Evolutionary conservation across 495 filamentous ascomycete genomes (phyloP), one percentile per base, ranked within the genome.

Genomic region (Trypethelium eluteriae): DNA sequence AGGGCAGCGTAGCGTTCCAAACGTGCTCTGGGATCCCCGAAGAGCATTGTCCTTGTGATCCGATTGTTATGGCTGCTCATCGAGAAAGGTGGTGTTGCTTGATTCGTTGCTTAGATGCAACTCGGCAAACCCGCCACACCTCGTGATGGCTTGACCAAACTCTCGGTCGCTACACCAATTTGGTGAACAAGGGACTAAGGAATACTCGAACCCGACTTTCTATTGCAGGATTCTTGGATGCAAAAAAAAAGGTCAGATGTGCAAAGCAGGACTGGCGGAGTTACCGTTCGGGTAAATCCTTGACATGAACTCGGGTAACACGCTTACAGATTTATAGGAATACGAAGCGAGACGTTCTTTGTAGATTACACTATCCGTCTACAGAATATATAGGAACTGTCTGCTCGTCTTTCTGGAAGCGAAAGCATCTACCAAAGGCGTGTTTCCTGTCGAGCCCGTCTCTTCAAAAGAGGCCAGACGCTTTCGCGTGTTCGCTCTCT

Each of bases 321-420:
- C 25, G 25, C 25, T 25, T 25, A 25, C 25, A 25, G 25, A 25
- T 25, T 25, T 25, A 25, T 25, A 25, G 25, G 25, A 25, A 25
- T 46, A 16, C 41, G 41, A 9, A n/a, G 12, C n/a, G 5, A 53
- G n/a, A 53, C 49, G 18, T 16, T 53, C 18, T 53, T 5, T 53
- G 49, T 18, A 16, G 11, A 14, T 53, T 53, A 5, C 18, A 5
- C 10, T 59, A 2, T 7, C 14, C 32, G 9, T 59, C 62, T 67
- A 74, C n/a, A 64, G 62, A 14, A 74, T 65, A 50, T 67, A 74
- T 44, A 69, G 62, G 59, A 72, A 72, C 25, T 59, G 53, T 18
- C 53, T 59, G 44, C 57, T 64, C n/a, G 44, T 16, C n/a, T 18
- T 62, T 34, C 32, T 18, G 14, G 7, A 18, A 34, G 32, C 53